Conservation (phyloP, 768 basidiomycete genomes). For the Auricularia heimuer region DNA sequence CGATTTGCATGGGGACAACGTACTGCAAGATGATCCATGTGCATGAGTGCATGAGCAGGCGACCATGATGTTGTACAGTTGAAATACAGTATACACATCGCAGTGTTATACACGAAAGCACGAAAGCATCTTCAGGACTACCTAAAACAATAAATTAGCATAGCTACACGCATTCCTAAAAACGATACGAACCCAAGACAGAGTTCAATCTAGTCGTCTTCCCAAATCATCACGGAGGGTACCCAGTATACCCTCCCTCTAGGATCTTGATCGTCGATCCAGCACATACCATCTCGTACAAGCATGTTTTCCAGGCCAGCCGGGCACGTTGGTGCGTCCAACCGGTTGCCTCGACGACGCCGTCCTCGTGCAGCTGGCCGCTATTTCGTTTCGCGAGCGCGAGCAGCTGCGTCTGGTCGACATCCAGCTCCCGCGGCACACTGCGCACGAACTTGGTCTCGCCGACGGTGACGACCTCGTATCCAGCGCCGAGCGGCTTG, state of each 20-base stretch:
- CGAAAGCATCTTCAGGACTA: no score
- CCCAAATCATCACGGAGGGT: slow-evolving; percentile 81
- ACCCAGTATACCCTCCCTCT: slow-evolving; percentile 69
- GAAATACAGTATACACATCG: no score
- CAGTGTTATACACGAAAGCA: no score
- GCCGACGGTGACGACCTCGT: slow-evolving; percentile 71
- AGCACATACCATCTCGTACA: slow-evolving; percentile 81
- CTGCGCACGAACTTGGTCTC: slow-evolving; percentile 68
- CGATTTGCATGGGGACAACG: no score
- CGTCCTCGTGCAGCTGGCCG: slow-evolving; percentile 59
- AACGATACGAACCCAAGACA: no score
- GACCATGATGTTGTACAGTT: no score
- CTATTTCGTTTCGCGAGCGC: slow-evolving; percentile 55
- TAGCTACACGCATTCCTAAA: no score
- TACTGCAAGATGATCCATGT: no score
- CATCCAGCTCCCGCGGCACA: slow-evolving; percentile 83
- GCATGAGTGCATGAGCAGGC: no score
- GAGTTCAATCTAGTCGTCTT: slow-evolving; percentile 23
- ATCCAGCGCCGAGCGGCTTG: slow-evolving; percentile 84
- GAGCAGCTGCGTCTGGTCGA: slow-evolving; percentile 71
- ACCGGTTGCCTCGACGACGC: slow-evolving; percentile 47
- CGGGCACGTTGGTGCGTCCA: slow-evolving; percentile 76
- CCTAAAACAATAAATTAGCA: no score
- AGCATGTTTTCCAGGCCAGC: slow-evolving; percentile 85
- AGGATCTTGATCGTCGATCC: slow-evolving; percentile 88